Conservation (phyloP, 306 rosid genomes). For the Prunus mongolica region DNA sequence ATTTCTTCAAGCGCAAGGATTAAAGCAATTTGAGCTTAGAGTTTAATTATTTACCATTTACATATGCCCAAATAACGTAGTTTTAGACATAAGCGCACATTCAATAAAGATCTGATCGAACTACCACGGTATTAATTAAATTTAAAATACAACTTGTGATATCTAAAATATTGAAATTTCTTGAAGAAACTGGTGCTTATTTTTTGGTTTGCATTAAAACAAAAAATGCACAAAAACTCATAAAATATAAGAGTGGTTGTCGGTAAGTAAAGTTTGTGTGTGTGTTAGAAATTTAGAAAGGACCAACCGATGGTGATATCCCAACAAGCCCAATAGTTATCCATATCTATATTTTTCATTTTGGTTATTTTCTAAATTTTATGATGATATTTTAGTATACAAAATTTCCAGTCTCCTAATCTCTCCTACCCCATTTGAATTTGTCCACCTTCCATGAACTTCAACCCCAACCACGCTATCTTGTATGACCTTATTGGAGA, state of each 20-base stretch:
- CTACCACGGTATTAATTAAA: no score
- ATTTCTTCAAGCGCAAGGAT: no score
- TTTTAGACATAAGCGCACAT: no score
- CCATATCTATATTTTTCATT: not conserved
- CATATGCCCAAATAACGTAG: no score
- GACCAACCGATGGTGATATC: constrained; percentile 49
- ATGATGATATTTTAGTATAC: not conserved
- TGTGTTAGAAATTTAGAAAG: constrained; percentile 12
- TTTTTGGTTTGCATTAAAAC: not conserved
- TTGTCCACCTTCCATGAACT: constrained; percentile 15
- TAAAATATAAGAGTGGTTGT: not conserved
- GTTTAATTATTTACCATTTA: no score
- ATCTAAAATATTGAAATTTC: no score
- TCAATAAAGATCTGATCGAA: no score
- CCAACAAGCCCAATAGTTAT: constrained; percentile 32
- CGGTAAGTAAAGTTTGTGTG: not conserved
- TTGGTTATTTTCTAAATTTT: not conserved
- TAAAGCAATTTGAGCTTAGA: no score
- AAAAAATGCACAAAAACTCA: not conserved
- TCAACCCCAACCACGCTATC: constrained; percentile 2
- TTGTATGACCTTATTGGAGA: not conserved
- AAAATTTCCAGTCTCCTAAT: no score
- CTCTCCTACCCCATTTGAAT: constrained; percentile 2
- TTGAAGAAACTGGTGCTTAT: no score
- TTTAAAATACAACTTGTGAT: no score